These are phyloP conservation scores for Tricholomella constricta DNA, from an alignment of 768 basidiomycete species.

Conservation along the genomic window DNA sequence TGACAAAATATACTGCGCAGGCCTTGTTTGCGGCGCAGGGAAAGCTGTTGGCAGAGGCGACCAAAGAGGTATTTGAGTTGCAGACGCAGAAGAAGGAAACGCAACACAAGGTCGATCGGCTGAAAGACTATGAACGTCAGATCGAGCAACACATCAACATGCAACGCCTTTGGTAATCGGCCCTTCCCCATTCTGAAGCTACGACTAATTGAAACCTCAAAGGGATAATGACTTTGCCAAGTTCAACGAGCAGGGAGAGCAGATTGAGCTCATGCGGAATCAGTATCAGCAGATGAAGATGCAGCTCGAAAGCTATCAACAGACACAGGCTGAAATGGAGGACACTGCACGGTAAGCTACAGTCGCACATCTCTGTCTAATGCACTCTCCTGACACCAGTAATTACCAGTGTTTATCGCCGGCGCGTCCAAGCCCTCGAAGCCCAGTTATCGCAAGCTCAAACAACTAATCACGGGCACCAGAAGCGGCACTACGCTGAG, in stretches of 20 bases:
- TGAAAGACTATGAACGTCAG: conserved; percentile 84
- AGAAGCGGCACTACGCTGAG: conserved; percentile 31
- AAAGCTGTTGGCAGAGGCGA: conserved; percentile 67
- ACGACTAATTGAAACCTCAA: neutral
- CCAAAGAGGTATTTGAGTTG: conserved; percentile 67
- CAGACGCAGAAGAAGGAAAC: conserved; percentile 77
- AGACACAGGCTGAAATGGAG: conserved; percentile 54
- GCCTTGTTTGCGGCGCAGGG: conserved; percentile 70
- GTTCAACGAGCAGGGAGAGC: conserved; percentile 64
- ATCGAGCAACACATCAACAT: conserved; percentile 80
- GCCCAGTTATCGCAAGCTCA: conserved; percentile 51
- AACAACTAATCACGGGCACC: conserved; percentile 35
- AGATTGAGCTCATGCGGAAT: conserved; percentile 56
- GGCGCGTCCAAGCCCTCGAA: conserved; percentile 64
- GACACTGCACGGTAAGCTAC: conserved; percentile 59
- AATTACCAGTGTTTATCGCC: conserved; percentile 49
- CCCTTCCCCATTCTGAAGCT: neutral
- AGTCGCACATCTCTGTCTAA: neutral
- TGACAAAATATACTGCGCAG: conserved; percentile 34
- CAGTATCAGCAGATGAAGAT: conserved; percentile 69
- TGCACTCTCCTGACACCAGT: conserved; percentile 1
- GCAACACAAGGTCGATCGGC: conserved; percentile 77
- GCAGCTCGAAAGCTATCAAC: conserved; percentile 58
- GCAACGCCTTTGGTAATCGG: conserved; percentile 72
- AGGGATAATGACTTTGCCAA: conserved; percentile 79